Evolutionary conservation across 1,284 basidiomycete genomes (phyloP).

Genomic region (Papiliotrema nemorosa): DNA sequence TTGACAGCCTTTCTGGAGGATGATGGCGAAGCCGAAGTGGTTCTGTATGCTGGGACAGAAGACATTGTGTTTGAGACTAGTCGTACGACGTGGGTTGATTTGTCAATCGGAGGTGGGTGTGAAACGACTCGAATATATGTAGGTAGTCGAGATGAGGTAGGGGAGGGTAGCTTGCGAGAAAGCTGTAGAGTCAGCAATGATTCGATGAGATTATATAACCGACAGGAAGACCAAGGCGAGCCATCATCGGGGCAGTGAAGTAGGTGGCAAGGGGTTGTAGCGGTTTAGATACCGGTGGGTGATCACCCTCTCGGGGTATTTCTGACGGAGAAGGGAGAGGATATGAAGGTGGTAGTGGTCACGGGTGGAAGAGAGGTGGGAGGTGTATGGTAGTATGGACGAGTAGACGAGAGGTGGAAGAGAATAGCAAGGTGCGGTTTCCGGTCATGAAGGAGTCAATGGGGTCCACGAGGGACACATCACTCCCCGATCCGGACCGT

Average conservation of each 20-base stretch:
- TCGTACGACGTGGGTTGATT: neutral
- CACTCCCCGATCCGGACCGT: no score
- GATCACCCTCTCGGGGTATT: neutral
- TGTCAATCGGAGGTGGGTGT: neutral
- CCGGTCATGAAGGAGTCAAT: no score
- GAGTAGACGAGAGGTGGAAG: no score
- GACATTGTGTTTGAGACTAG: constrained; percentile 11
- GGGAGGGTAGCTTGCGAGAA: neutral
- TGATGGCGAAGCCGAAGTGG: constrained; percentile 33
- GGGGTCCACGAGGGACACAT: no score
- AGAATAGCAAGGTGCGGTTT: no score
- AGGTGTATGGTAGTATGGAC: neutral
- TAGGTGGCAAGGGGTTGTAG: neutral
- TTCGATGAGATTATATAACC: neutral
- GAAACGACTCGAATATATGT: neutral
- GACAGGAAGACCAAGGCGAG: neutral
- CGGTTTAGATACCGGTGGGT: neutral
- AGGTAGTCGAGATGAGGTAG: neutral
- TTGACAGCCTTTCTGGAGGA: constrained; percentile 43
- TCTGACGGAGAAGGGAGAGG: neutral
- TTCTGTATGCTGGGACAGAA: constrained; percentile 31
- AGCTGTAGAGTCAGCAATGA: neutral
- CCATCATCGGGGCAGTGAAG: neutral
- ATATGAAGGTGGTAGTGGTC: neutral
- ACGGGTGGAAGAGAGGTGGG: neutral